phyloP scores from a whole-genome alignment of 169 alveolate species.

The Plasmodium relictum region DNA sequence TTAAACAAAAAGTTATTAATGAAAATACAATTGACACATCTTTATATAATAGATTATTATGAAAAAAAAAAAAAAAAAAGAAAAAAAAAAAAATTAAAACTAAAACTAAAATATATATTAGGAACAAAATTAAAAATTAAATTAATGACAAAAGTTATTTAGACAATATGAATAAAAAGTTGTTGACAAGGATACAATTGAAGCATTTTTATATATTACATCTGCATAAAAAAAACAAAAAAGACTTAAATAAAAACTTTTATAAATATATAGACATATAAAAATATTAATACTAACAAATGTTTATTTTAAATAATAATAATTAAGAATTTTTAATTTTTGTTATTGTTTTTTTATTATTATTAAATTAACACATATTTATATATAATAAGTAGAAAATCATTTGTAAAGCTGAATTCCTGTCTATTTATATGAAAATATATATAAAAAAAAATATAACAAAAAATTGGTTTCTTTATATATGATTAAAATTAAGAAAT shows the following conservation, averaged over 20 bases:
- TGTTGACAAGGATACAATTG: slow-evolving; percentile 27
- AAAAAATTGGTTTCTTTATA: slow-evolving; percentile 22
- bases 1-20: neutral
- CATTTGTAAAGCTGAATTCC: slow-evolving; percentile 7
- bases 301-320: slow-evolving; percentile 11
- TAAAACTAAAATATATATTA: slow-evolving; percentile 18
- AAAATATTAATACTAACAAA: slow-evolving; percentile 18
- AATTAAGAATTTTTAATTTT: slow-evolving; percentile 29
- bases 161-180: slow-evolving; percentile 1
- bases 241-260: slow-evolving; percentile 10
- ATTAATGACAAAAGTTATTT: slow-evolving; percentile 32
- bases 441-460: slow-evolving; percentile 6
- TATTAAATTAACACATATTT: slow-evolving; percentile 25
- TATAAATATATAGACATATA: slow-evolving; percentile 11
- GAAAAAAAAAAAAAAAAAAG: slow-evolving; percentile 7
- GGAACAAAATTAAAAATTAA: slow-evolving; percentile 47
- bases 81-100: too few species aligned
- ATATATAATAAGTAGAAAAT: too few species aligned
- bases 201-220: neutral
- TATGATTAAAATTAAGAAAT: neutral
- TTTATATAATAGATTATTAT: slow-evolving; percentile 7
- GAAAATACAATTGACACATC: slow-evolving; percentile 24
- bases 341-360: slow-evolving; percentile 2
- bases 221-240: slow-evolving; percentile 27
- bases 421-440: slow-evolving; percentile 10